Evolutionary conservation across 768 basidiomycete genomes (phyloP), one percentile per base, ranked within the genome.

Genomic region (Boletus coccyginus): DNA sequence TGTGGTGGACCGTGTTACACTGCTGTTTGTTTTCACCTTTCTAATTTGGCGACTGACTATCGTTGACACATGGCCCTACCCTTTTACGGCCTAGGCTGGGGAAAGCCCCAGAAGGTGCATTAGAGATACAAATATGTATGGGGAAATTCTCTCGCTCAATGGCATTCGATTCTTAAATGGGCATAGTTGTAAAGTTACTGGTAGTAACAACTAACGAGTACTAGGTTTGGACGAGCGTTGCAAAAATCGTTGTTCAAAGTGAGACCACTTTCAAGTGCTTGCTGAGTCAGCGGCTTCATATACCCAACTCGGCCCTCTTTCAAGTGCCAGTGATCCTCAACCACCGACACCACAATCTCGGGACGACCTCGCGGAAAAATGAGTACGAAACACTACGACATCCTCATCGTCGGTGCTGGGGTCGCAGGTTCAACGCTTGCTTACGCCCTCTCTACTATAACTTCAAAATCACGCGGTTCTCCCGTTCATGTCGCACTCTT

Each of bases 391-490:
- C 65, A 72, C 53, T 92, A 89, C 79, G 87, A 93, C 78, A 77
- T 91, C 42, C 70, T 96, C 72, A 87, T 98, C 67, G 86, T 98
- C 70, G 96, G 96, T 53, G 94, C 91, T 8, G 96, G 96, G 40
- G 78, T 97, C 51, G 93, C 92, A 16, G 96, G 96, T 54, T 86
- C 83, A 41, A 83, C 93, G 0, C 82, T 99, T 46, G 94, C 94
- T 7, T 86, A 92, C 68, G 88, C 88, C 0, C 87, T 99, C 41
- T 85, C 92, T 5, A 77, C 80, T 1, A 65, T 81, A 11, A 76
- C 80, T 3, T 66, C 70, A 3, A 62, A 70, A 50, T 58, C 68
- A 40, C 77, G 83, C 41, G 47, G 71, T 19, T 75, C 75, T 51
- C 88, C 88, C 14, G 81, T 94, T 19, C 82, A 85, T 21, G 86